These are phyloP conservation scores for Ophiostoma perfectum DNA, from an alignment of 2,329 filamentous ascomycete genomes.

Conservation along the genomic window DNA sequence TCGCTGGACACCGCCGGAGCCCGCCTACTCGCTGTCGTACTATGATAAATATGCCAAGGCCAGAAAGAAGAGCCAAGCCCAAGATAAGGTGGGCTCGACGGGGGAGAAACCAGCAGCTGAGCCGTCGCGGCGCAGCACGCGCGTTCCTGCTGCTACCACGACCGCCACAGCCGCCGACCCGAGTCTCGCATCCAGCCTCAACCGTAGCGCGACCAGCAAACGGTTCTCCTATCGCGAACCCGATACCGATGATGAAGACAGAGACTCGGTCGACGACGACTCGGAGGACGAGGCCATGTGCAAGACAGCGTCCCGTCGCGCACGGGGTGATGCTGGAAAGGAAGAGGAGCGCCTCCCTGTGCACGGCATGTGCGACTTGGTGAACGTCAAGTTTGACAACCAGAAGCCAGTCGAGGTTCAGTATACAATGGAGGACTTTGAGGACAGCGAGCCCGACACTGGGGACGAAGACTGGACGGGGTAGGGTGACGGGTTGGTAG, in stretches of 20 bases:
- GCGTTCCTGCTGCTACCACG: conserved; percentile 31
- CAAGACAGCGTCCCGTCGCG: too few relatives aligned
- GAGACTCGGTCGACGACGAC: background rate
- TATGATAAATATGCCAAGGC: conserved; percentile 9
- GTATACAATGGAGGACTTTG: conserved; percentile 66
- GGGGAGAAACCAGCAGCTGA: background rate
- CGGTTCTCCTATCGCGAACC: conserved; percentile 40
- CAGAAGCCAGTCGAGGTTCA: conserved; percentile 64
- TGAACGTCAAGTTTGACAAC: conserved; percentile 70
- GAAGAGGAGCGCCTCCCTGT: conserved; percentile 35
- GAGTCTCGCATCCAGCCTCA: conserved; percentile 24
- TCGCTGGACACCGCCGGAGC: conserved; percentile 27
- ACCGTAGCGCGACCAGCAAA: conserved; percentile 8
- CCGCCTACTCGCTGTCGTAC: conserved; percentile 27
- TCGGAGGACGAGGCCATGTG: background rate
- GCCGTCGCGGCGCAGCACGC: conserved; percentile 34
- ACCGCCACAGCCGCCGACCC: conserved; percentile 27
- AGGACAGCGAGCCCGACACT: conserved; percentile 48
- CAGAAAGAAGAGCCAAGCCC: background rate
- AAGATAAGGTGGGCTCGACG: conserved; percentile 5
- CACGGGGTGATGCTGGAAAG: too few relatives aligned
- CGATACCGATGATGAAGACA: conserved; percentile 39
- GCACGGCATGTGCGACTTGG: conserved; percentile 65
- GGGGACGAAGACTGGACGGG: conserved; percentile 50
- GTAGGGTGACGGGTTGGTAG: background rate